These are phyloP conservation scores for Termitomyces sp. DNA, from an alignment of 768 basidiomycete genomes.

Conservation along the genomic window DNA sequence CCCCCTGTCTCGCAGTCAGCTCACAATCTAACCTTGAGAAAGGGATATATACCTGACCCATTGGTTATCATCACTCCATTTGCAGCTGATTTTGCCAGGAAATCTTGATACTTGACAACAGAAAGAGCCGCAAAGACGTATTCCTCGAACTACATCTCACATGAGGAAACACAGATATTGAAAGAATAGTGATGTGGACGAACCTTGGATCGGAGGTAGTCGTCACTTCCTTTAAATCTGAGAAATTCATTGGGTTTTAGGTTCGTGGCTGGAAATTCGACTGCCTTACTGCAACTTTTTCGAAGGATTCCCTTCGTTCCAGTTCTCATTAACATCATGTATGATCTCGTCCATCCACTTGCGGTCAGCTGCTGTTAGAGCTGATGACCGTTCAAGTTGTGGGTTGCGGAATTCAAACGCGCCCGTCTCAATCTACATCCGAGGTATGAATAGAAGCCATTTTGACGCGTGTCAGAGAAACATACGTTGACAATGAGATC, in stretches of 20 bases:
- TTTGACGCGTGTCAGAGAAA: neutral
- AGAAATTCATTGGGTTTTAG: slow-evolving; percentile 1
- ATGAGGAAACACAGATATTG: neutral
- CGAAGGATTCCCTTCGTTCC: slow-evolving; percentile 62
- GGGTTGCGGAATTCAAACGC: slow-evolving; percentile 85
- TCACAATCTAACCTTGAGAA: neutral
- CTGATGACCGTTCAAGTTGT: slow-evolving; percentile 71
- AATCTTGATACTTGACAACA: slow-evolving; percentile 88
- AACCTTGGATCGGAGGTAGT: slow-evolving; percentile 87
- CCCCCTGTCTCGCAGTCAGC: slow-evolving; percentile 34
- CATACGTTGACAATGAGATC: slow-evolving; percentile 86
- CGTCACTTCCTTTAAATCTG: slow-evolving; percentile 94
- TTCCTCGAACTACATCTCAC: slow-evolving; percentile 71
- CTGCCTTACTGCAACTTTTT: slow-evolving; percentile 62
- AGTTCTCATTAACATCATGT: slow-evolving; percentile 79
- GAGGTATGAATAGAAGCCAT: neutral
- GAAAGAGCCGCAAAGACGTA: slow-evolving; percentile 88
- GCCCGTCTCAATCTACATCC: slow-evolving; percentile 75
- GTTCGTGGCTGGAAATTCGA: neutral
- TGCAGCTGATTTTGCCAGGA: slow-evolving; percentile 64
- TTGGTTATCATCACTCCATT: slow-evolving; percentile 66
- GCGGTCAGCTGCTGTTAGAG: slow-evolving; percentile 86
- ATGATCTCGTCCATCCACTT: slow-evolving; percentile 98
- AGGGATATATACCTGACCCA: slow-evolving; percentile 40
- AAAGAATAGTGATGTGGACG: neutral